Evolutionary conservation across 352 stramenopile species (phyloP), one percentile per base, ranked within the genome.

Genomic region (Aphanomyces euteiches): DNA sequence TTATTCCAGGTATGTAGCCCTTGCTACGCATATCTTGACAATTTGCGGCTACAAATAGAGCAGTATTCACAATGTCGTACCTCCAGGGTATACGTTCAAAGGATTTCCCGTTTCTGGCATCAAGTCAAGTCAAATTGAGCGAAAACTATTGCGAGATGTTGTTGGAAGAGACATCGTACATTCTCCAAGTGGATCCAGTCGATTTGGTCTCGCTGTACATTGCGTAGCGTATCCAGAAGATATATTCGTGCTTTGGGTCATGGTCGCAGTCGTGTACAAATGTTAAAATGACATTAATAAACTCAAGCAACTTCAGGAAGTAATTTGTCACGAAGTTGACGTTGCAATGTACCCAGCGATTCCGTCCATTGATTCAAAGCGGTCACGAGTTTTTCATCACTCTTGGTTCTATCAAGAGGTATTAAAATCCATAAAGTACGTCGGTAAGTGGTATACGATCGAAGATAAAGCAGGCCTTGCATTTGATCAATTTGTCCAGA

Each of bases 401-500:
- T 58, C 37, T 56, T 67, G 5, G 48, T 12, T n/a, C 48, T 67
- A 59, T 12, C 45, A 56, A 17, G 19, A 47, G 48, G 40, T 13
- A 10, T 47, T 47, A 10, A 48, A 39, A n/a, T 56, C 47, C 7
- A 66, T 47, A 34, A 48, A 10, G 19, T 37, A 15, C 56, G 19
- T 63, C 40, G 13, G n/a, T 15, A n/a, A 19, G 13, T 15, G 13
- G 37, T 34, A 34, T 7, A 61, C 54, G 54, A 37, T 28, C n/a
- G 54, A 7, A 95, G 76, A 66, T 93, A 82, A 38, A 95, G 76
- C 47, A 82, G 90, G 69, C 92, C 85, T 43, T 81, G 73, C 19
- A 93, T 77, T 72, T 98, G 92, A 77, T 99, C 96, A 75, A 99
- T 97, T 36, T 82, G 77, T 8, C 90, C 94, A 34, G 96, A 77